A percentile compares a stretch with the other conserved stretches of the same genome.
Evolutionary conservation across 768 basidiomycete species (phyloP).

Genomic region (Dentipellis sp.): DNA sequence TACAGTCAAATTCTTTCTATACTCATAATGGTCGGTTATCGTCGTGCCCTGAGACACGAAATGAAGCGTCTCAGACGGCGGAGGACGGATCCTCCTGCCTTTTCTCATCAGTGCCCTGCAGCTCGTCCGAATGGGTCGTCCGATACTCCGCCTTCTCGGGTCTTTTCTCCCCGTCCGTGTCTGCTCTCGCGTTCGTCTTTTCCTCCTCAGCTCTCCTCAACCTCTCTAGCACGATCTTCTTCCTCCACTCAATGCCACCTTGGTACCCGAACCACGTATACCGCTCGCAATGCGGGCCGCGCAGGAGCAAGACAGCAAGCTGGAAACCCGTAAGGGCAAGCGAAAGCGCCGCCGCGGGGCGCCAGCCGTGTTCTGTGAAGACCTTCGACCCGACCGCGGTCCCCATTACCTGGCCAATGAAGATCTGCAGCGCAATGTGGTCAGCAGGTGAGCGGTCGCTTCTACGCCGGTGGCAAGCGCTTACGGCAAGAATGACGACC

Average conservation of each 20-base stretch:
- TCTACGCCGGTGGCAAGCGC: background rate
- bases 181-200: background rate
- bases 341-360: slow-evolving; percentile 16
- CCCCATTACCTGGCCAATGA: slow-evolving; percentile 28
- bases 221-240: background rate
- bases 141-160: background rate
- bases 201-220: background rate
- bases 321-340: slow-evolving; percentile 21
- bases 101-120: no score
- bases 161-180: background rate
- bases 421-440: background rate
- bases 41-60: no score
- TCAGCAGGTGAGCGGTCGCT: background rate
- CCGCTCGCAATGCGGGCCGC: slow-evolving; percentile 19
- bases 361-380: slow-evolving; percentile 26
- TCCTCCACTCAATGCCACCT: slow-evolving; percentile 7
- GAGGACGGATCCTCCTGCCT: no score
- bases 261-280: slow-evolving; percentile 11
- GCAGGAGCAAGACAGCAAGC: slow-evolving; percentile 19
- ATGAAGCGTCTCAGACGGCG: no score
- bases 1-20: no score
- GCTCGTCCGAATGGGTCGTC: no score
- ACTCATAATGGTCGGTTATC: no score
- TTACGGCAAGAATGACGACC: slow-evolving; percentile 8
- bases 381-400: slow-evolving; percentile 27